phyloP scores from a whole-genome alignment of 768 basidiomycete genomes.

The Tulasnella sp. region DNA sequence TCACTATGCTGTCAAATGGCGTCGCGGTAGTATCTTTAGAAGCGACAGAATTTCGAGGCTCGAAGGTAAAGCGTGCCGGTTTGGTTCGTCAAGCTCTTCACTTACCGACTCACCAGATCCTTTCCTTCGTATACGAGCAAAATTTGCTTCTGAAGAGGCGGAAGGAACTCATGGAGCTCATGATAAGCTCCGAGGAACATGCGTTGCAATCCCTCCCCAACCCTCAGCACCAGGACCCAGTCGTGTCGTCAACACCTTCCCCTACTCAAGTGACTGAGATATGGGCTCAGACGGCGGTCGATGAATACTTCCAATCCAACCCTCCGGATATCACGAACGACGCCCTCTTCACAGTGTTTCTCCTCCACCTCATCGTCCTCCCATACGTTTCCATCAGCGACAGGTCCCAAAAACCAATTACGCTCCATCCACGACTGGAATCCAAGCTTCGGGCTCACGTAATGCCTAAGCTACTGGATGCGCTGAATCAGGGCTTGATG shows the following conservation, averaged over 20 bases:
- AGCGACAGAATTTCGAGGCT: constrained; percentile 58
- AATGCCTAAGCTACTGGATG: constrained; percentile 43
- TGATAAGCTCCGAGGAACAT: not conserved
- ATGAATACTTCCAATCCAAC: constrained; percentile 14
- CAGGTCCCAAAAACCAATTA: constrained; percentile 33
- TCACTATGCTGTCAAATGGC: constrained; percentile 48
- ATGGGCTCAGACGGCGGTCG: not conserved
- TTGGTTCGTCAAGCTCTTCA: not conserved
- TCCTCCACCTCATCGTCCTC: constrained; percentile 44
- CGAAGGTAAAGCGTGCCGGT: constrained; percentile 47
- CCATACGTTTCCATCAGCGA: constrained; percentile 35
- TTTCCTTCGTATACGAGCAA: constrained; percentile 52
- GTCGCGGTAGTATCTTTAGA: constrained; percentile 52
- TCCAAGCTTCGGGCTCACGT: constrained; percentile 41
- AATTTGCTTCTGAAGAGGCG: not conserved
- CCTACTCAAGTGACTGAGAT: not conserved
- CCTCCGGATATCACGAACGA: constrained; percentile 36
- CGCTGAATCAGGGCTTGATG: constrained; percentile 37
- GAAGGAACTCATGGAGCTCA: not conserved
- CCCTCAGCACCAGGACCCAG: not conserved
- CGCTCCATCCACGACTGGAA: constrained; percentile 38
- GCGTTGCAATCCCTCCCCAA: not conserved
- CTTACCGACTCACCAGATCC: constrained; percentile 43
- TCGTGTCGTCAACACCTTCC: not conserved
- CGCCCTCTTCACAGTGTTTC: constrained; percentile 35